Conservation (phyloP, 371 early-diverging fungal species). For the Mucor ambiguus region DNA sequence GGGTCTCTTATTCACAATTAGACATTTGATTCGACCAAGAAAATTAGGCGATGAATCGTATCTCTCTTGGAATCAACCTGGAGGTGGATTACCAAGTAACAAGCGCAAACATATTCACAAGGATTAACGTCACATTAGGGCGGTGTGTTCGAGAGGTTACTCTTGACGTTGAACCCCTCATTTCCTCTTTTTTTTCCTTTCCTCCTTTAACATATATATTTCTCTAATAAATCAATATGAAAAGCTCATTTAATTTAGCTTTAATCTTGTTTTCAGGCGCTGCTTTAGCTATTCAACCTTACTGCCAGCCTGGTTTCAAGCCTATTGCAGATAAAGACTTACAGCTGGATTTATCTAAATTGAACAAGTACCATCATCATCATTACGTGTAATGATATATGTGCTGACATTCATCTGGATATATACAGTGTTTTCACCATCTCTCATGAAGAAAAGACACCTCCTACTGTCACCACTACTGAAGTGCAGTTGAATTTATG, state of each 20-base stretch:
- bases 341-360: conserved; percentile 27
- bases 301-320: conserved; percentile 32
- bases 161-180: neutral
- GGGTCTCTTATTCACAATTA: conserved; percentile 80
- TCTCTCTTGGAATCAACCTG: conserved; percentile 46
- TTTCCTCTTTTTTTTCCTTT: conserved; percentile 1
- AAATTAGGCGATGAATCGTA: conserved; percentile 50
- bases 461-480: conserved; percentile 19
- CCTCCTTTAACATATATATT: conserved; percentile 2
- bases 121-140: conserved; percentile 14
- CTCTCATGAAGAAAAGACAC: conserved; percentile 16
- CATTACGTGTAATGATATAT: neutral
- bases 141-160: neutral
- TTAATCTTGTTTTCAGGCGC: conserved; percentile 13
- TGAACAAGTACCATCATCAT: conserved; percentile 29
- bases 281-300: conserved; percentile 25
- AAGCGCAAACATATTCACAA: conserved; percentile 23
- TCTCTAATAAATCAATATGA: conserved; percentile 9
- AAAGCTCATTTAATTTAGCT: conserved; percentile 10
- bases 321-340: conserved; percentile 23
- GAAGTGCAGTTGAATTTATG: conserved; percentile 31
- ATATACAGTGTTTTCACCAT: conserved; percentile 23
- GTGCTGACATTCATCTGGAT: neutral
- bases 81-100: conserved; percentile 39
- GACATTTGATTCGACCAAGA: conserved; percentile 86